Evolutionary conservation across 2,329 filamentous ascomycete species (phyloP).

Genomic region (Neofusicoccum kwambonambiense): DNA sequence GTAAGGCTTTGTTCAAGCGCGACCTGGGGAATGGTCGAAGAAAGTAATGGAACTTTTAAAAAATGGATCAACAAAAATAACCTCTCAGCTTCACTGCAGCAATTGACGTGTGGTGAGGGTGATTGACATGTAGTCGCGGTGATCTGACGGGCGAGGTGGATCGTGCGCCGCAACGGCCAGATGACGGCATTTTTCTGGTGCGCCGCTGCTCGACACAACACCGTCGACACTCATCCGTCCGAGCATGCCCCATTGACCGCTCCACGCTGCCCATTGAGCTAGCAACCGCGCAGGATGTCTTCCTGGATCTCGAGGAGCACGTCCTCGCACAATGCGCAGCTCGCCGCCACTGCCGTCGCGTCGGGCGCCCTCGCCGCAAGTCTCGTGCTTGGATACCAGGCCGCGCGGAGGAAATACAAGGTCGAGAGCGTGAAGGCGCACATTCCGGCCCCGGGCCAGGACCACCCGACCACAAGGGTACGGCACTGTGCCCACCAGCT

Average conservation of each 20-base stretch:
- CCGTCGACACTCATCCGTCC: background rate
- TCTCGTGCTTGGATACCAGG: constrained; percentile 58
- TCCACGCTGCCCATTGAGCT: background rate
- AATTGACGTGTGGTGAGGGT: background rate
- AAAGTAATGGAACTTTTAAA: constrained; percentile 5
- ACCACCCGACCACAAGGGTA: constrained; percentile 54
- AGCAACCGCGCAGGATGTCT: constrained; percentile 36
- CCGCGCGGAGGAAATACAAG: constrained; percentile 53
- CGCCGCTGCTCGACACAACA: background rate
- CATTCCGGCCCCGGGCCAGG: constrained; percentile 56
- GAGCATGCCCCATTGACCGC: background rate
- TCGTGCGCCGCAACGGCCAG: background rate
- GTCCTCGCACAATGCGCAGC: constrained; percentile 55
- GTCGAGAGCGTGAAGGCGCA: constrained; percentile 60
- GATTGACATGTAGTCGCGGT: background rate
- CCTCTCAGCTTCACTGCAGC: background rate
- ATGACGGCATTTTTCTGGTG: constrained; percentile 15
- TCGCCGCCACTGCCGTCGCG: constrained; percentile 67
- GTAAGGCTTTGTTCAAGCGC: background rate
- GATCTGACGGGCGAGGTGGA: background rate
- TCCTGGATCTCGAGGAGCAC: constrained; percentile 46
- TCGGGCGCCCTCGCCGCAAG: constrained; percentile 50
- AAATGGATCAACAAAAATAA: background rate
- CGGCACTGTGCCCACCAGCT: constrained; percentile 14
- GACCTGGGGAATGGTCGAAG: background rate